phyloP scores from a whole-genome alignment of 2,329 filamentous ascomycete species.

The Ophiocordyceps camponoti-rufipedis region DNA sequence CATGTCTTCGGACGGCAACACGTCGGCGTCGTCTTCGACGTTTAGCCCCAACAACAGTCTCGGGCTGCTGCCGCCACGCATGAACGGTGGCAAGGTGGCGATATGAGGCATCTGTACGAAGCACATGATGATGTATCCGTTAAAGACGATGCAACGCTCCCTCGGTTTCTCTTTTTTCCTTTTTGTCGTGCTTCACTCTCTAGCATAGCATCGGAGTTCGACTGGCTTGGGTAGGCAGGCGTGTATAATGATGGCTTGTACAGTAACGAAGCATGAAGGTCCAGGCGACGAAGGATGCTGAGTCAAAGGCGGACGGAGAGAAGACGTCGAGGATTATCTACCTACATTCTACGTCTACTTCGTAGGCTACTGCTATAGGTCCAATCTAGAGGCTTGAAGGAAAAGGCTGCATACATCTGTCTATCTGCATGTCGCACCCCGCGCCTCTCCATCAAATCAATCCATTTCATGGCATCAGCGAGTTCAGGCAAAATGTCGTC shows the following conservation, averaged over 20 bases:
- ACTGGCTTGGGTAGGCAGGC: no score
- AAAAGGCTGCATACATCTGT: no score
- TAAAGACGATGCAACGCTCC: not conserved
- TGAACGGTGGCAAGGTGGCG: slow-evolving; percentile 20
- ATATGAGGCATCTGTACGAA: slow-evolving; percentile 10
- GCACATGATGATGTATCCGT: not conserved
- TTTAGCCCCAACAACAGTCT: slow-evolving; percentile 15
- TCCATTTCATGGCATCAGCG: no score
- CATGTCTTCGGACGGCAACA: slow-evolving; percentile 20
- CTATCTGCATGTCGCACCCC: no score
- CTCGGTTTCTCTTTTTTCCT: slow-evolving; percentile 1
- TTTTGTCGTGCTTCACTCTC: not conserved
- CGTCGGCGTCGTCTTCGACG: slow-evolving; percentile 11
- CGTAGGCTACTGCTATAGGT: no score
- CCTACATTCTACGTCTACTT: no score
- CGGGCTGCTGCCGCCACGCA: slow-evolving; percentile 13
- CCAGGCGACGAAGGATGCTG: no score
- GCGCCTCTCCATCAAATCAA: no score
- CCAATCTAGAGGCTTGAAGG: no score
- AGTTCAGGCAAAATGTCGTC: not conserved
- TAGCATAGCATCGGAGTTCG: slow-evolving; percentile 9
- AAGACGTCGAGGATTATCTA: no score
- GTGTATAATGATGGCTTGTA: no score
- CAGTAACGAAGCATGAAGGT: not conserved
- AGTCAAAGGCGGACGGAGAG: no score